These are phyloP conservation scores for Caryopteris hybrid DNA, from an alignment of 305 asterid genomes.

Conservation along the genomic window DNA sequence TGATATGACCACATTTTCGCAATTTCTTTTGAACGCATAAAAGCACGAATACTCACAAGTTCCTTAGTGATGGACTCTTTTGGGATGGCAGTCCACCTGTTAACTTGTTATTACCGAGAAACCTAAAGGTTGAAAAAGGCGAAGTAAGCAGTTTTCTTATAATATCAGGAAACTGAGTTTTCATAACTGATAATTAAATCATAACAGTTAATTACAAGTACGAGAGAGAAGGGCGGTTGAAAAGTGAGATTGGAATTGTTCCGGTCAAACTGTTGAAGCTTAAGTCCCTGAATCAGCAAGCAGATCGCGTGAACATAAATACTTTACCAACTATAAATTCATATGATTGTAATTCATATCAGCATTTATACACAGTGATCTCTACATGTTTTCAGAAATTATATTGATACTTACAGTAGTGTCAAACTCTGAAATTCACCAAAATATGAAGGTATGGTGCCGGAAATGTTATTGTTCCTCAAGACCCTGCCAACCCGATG, in stretches of 20 bases:
- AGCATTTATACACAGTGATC: too few species aligned
- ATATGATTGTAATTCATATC: too few species aligned
- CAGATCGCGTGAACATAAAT: too few species aligned
- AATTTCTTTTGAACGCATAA: neutral
- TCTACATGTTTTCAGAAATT: too few species aligned
- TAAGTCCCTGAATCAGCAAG: constrained; percentile 80
- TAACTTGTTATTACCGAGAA: constrained; percentile 67
- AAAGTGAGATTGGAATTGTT: constrained; percentile 42
- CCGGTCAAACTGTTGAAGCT: constrained; percentile 81
- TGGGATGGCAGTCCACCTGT: constrained; percentile 44
- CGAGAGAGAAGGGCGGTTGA: constrained; percentile 44
- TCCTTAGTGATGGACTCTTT: constrained; percentile 36
- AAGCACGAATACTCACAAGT: constrained; percentile 35
- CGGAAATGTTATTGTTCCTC: constrained; percentile 79
- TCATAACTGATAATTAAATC: neutral
- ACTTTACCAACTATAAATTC: too few species aligned
- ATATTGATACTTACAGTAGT: constrained; percentile 49
- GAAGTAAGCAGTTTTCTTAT: neutral
- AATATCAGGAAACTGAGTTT: too few species aligned
- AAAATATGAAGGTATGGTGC: constrained; percentile 51
- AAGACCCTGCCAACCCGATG: constrained; percentile 43
- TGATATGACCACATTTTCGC: neutral
- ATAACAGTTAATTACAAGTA: constrained; percentile 41
- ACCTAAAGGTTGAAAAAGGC: constrained; percentile 33
- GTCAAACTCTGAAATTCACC: constrained; percentile 39